Conservation (phyloP, 2,329 filamentous ascomycete species). For the Diaporthe ampelina region DNA sequence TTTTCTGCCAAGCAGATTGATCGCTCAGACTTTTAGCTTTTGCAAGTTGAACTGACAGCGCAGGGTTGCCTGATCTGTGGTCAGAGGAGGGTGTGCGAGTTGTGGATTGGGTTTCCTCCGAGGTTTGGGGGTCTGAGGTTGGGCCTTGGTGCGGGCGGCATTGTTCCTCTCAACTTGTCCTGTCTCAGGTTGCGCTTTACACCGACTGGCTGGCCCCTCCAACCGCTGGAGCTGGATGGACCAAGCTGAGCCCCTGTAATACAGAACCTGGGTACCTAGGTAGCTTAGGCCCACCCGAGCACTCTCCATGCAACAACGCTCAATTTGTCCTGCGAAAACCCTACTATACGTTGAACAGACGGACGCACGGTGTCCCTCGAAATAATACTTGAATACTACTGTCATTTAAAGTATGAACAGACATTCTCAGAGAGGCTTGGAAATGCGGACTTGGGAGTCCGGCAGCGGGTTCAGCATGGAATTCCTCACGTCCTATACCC, state of each 20-base stretch:
- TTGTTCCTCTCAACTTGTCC: slow-evolving; percentile 25
- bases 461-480: background rate
- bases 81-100: slow-evolving; percentile 7
- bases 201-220: slow-evolving; percentile 13
- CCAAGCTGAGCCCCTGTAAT: slow-evolving; percentile 30
- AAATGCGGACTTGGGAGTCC: background rate
- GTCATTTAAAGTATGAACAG: no score
- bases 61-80: slow-evolving; percentile 10
- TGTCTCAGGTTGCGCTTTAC: slow-evolving; percentile 31
- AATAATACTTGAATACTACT: background rate
- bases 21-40: background rate
- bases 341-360: background rate
- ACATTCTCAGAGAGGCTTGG: background rate
- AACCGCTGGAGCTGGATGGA: slow-evolving; percentile 29
- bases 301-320: background rate
- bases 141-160: slow-evolving; percentile 5
- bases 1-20: background rate
- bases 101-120: slow-evolving; percentile 28
- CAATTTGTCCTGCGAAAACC: background rate
- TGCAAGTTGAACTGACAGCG: background rate
- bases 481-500: background rate
- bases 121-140: slow-evolving; percentile 18
- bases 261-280: background rate
- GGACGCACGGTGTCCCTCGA: background rate
- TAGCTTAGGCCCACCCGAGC: background rate